Evolutionary conservation across 2,329 filamentous ascomycete genomes (phyloP), one percentile per base, ranked within the genome.

Genomic region (Aspergillus floridensis): DNA sequence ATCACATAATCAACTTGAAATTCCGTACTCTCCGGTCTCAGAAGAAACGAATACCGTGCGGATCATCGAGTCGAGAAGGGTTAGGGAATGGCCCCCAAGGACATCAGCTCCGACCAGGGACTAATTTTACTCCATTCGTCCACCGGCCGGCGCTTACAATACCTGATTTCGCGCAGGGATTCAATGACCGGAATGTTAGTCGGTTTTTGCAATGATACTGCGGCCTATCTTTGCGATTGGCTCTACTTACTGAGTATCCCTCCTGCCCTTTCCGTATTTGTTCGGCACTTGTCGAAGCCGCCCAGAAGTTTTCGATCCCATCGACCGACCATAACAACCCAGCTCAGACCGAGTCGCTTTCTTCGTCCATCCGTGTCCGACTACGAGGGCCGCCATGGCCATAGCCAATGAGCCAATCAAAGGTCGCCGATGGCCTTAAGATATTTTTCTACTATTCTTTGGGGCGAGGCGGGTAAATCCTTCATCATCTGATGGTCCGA

Each of bases 301-400:
- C 21, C 21, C 22, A 52, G 12, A 12, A 52, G 29, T 26, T 22
- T n/a, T 26, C 35, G 51, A 22, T 21, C 16, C 8, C 22, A 2
- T 10, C 32, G 16, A 11, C n/a, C 38, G 38, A 54, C 16, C 16
- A 14, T 46, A 21, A 55, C 19, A 46, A 19, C 53, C 26, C 19
- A 35, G 26, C 22, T 48, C 53, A 55, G 44, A 21, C 53, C 53
- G 53, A 55, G 26, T 32, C 53, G 41, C 29, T 55, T 46, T 19
- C 41, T 48, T 54, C 29, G 26, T 44, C 38, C 38, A 35, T 47
- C 53, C 41, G 53, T 44, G 53, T 22, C 53, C 29, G 41, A 48
- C 10, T 55, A 24, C 26, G 53, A 32, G 41, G 41, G 41, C 38
- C 38, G 38, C n/a, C 14, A 19, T 19, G 16, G 16, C 16, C 6